Base-by-base conservation (phyloP, 2,329 filamentous ascomycete genomes). In the Colletotrichum magnum region DNA sequence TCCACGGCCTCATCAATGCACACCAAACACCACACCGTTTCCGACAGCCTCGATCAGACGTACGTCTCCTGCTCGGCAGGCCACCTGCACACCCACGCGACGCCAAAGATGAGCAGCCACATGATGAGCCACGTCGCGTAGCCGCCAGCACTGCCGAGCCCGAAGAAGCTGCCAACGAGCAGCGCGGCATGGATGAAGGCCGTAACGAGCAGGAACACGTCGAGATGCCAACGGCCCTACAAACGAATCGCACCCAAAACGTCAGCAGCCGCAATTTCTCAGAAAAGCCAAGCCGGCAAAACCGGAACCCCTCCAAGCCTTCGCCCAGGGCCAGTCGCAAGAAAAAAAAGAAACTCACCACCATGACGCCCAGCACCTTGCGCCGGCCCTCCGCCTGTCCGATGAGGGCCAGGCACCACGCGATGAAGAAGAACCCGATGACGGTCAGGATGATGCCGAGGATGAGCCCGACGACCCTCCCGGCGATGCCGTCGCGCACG, bases 31-130 rank as follows among this genome's bases (percentile, higher is more conserved):
- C 21, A 24, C 21, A 24, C 21, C 21, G 21, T 47, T 9, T 9
- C 16, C 18, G 6, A 18, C 32, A 36, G 32, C 3, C 32, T n/a
- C 13, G 26, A 41, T 53, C 13, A 69, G 6, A 32, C 28, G 26
- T 62, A 24, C 26, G 50, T 67, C 47, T 69, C 67, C 16, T 51
- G 51, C 51, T 68, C 63, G 10, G 67, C 63, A 1, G 67, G 56
- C 67, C 67, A 69, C 5, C 24, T 67, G n/a, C 43, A 58, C 10
- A 69, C 26, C 63, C 67, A 69, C 15, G 67, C 67, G 6, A 67
- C 67, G 36, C 45, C 50, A 26, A 69, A 69, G 36, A 69, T 68
- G 36, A 68, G 58, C 10, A 69, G 32, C 63, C 67, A 68, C 67
- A 69, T 68, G 15, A 69, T 53, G 10, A 61, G 45, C 67, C 67